Conservation (phyloP, 768 basidiomycete species). For the Hygrocybe punicea region DNA sequence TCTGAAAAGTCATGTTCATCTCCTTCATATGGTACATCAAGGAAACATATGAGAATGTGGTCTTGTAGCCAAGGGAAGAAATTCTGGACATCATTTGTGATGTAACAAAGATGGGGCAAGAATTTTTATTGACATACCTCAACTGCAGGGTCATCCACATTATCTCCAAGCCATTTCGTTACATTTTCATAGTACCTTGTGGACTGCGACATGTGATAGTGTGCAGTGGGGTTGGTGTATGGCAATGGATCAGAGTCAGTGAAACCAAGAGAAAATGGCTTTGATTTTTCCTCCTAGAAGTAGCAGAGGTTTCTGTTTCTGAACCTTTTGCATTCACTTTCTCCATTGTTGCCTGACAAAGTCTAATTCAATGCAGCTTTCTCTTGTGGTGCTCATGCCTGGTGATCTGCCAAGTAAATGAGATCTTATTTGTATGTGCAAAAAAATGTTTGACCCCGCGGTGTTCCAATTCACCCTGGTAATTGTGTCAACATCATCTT, state of each 20-base stretch:
- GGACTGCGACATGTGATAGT: slow-evolving; percentile 21
- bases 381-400: slow-evolving; percentile 10
- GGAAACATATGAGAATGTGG: slow-evolving; percentile 27
- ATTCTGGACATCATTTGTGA: slow-evolving; percentile 14
- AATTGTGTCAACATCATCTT: slow-evolving; percentile 8
- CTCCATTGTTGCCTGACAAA: slow-evolving; percentile 14
- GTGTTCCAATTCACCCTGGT: slow-evolving; percentile 39
- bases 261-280: background rate
- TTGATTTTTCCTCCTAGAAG: background rate
- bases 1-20: slow-evolving; percentile 15
- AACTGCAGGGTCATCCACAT: slow-evolving; percentile 9
- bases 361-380: slow-evolving; percentile 8
- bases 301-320: too few relatives aligned
- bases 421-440: slow-evolving; percentile 27
- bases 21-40: slow-evolving; percentile 11
- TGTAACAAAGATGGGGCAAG: slow-evolving; percentile 12
- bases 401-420: slow-evolving; percentile 36
- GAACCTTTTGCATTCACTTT: background rate
- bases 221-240: background rate
- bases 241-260: background rate
- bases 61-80: slow-evolving; percentile 27
- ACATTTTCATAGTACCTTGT: slow-evolving; percentile 18
- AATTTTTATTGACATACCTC: slow-evolving; percentile 17
- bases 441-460: slow-evolving; percentile 32
- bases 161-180: slow-evolving; percentile 12